phyloP scores from a whole-genome alignment of 176 grass and related monocot genomes.

The Stipa capillata region DNA sequence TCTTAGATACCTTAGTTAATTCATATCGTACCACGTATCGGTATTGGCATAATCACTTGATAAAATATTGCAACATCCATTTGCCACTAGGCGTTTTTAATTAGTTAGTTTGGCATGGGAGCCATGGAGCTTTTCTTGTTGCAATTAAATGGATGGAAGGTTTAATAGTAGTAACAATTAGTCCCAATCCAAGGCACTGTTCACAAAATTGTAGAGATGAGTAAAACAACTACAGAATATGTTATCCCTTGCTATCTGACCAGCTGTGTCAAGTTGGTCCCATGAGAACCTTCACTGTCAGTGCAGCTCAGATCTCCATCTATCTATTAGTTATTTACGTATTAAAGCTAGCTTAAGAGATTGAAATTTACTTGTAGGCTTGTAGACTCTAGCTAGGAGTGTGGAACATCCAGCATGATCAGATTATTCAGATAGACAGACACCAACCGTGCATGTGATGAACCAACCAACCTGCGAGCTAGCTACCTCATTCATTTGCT shows the following conservation, averaged over 20 bases:
- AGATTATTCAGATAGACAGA: not conserved
- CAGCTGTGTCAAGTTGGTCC: slow-evolving; percentile 18
- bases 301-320: slow-evolving; percentile 14
- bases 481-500: slow-evolving; percentile 5
- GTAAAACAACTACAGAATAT: not conserved
- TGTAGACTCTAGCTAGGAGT: not conserved
- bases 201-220: not conserved
- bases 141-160: not conserved
- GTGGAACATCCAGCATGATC: slow-evolving; percentile 9
- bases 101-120: not conserved
- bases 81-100: not conserved
- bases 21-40: not conserved
- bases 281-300: slow-evolving; percentile 30
- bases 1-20: slow-evolving; percentile 25
- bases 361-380: not conserved
- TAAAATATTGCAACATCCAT: not conserved
- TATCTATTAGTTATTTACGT: not conserved
- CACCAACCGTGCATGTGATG: slow-evolving; percentile 30
- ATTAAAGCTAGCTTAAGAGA: not conserved
- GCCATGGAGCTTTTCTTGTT: not conserved
- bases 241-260: not conserved
- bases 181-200: not conserved
- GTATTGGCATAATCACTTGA: not conserved
- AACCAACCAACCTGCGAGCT: not conserved
- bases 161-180: not conserved